Conservation (phyloP, 495 filamentous ascomycete species). For the Penicillium cataractarum region DNA sequence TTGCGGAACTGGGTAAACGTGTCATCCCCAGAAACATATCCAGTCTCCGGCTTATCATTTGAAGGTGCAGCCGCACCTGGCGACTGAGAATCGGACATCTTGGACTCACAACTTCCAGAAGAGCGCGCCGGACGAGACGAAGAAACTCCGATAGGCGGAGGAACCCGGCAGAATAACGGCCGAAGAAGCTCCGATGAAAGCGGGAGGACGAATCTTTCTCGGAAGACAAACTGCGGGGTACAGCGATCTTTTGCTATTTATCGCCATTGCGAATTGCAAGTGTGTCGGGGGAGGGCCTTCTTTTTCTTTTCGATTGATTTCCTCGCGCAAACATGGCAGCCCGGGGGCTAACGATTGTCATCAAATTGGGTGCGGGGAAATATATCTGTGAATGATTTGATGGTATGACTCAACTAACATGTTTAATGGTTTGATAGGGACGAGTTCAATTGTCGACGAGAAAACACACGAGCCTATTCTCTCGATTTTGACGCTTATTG, state of each 20-base stretch:
- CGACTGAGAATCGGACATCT: conserved; percentile 42
- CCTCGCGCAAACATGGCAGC: conserved; percentile 26
- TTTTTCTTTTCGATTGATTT: background rate
- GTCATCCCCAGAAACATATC: conserved; percentile 60
- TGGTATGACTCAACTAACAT: conserved; percentile 20
- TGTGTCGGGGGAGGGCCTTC: background rate
- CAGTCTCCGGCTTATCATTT: conserved; percentile 38
- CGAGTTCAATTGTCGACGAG: conserved; percentile 97
- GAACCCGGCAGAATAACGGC: conserved; percentile 32
- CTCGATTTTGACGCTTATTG: conserved; percentile 85
- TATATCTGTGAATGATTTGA: conserved; percentile 18
- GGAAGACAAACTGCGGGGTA: conserved; percentile 9
- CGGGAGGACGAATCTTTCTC: background rate
- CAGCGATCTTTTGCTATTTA: conserved; percentile 1
- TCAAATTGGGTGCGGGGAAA: conserved; percentile 80
- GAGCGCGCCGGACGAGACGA: conserved; percentile 12
- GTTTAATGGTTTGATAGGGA: conserved; percentile 58
- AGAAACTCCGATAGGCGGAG: conserved; percentile 43
- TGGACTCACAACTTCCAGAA: conserved; percentile 4
- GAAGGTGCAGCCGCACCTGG: conserved; percentile 24
- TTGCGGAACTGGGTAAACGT: conserved; percentile 72
- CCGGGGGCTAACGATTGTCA: conserved; percentile 72
- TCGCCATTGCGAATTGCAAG: conserved; percentile 2
- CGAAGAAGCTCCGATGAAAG: conserved; percentile 13
- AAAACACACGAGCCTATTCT: conserved; percentile 95